A percentile compares a stretch with the other conserved stretches of the same genome.
Evolutionary conservation across 1,284 basidiomycete species (phyloP).

Genomic region (Cryptococcus sp.): DNA sequence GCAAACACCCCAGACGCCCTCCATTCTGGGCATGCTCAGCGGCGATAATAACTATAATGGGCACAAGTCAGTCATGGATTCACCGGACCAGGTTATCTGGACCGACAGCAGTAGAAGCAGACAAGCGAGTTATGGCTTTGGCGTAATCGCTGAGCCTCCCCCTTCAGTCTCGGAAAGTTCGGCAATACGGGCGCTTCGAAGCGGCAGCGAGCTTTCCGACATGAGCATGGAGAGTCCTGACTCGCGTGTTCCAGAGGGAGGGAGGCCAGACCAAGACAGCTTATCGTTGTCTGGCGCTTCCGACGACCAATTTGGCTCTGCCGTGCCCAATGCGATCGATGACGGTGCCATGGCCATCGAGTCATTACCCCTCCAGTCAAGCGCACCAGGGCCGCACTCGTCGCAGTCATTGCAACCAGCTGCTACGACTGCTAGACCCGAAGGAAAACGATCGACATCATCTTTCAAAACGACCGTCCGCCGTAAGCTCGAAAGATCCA

Average conservation of each 20-base stretch:
- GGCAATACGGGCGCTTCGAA: neutral
- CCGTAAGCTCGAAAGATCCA: conserved; percentile 23
- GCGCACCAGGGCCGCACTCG: no score
- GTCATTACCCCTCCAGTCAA: no score
- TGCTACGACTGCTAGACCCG: neutral
- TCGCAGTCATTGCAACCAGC: neutral
- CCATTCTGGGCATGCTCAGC: conserved; percentile 17
- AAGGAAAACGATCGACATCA: conserved; percentile 10
- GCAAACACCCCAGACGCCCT: conserved; percentile 27
- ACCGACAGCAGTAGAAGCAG: no score
- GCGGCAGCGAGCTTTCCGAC: neutral
- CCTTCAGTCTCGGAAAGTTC: neutral
- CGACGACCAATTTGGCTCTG: no score
- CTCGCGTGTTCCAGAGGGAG: neutral
- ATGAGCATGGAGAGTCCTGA: neutral
- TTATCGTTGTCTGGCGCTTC: no score
- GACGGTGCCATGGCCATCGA: no score
- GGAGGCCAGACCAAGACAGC: no score
- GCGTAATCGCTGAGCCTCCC: neutral
- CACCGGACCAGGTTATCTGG: neutral
- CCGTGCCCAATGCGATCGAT: no score
- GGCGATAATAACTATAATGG: neutral
- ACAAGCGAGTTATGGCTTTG: conserved; percentile 19
- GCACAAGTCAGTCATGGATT: conserved; percentile 1
- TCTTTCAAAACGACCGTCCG: conserved; percentile 15